phyloP scores from a whole-genome alignment of 164 flowering plant species.

The Vitis labrusca region DNA sequence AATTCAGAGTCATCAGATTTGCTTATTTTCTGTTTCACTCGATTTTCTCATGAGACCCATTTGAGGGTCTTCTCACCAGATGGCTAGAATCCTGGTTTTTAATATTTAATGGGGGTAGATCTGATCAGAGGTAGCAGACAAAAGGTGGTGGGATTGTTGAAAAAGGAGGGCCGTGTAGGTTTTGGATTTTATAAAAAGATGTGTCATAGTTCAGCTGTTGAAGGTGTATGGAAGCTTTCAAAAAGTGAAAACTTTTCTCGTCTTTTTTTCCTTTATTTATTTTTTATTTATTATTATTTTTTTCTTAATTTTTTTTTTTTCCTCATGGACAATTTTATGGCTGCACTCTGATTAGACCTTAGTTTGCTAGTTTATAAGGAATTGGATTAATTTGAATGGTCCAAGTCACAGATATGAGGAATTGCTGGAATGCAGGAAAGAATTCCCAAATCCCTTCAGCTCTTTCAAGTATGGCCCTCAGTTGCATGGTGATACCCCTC shows the following conservation, averaged over 20 bases:
- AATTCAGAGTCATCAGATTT: constrained; percentile 14
- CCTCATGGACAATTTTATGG: background rate
- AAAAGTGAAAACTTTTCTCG: constrained; percentile 13
- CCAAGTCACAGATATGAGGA: too few species aligned
- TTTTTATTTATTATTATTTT: background rate
- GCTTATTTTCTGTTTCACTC: background rate
- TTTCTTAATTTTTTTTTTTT: too few species aligned
- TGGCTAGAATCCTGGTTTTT: constrained; percentile 2
- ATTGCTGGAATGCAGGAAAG: too few species aligned
- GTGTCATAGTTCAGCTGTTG: constrained; percentile 9
- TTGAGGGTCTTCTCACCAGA: constrained; percentile 5
- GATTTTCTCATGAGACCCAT: constrained; percentile 1
- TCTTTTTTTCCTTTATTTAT: constrained; percentile 12
- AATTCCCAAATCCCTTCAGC: too few species aligned
- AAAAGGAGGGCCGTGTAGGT: background rate
- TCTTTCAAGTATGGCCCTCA: too few species aligned
- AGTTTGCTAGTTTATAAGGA: too few species aligned
- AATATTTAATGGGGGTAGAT: background rate
- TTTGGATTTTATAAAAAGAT: background rate
- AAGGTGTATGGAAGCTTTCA: constrained; percentile 14
- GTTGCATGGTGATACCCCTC: too few species aligned
- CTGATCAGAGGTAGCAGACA: constrained; percentile 15
- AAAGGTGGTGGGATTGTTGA: constrained; percentile 10
- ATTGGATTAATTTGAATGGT: too few species aligned
- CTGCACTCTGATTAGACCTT: background rate